A percentile compares a stretch with the other conserved stretches of the same genome.
phyloP scores from a whole-genome alignment of 1,284 basidiomycete species.

The Malassezia dermatis region DNA sequence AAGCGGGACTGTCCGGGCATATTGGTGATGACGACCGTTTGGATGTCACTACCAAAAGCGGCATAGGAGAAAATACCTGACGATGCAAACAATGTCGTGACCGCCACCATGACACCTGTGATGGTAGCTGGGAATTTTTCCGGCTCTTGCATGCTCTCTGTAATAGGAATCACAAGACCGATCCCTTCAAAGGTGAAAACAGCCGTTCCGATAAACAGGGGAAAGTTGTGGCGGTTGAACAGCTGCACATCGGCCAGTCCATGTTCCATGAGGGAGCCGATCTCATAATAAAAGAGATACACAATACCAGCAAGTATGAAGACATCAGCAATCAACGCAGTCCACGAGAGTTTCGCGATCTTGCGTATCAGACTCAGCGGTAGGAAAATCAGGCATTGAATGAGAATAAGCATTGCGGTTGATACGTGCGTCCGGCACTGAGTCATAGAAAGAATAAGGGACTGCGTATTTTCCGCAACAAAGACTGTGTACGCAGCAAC shows the following conservation, averaged over 20 bases:
- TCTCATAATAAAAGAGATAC: conserved; percentile 47
- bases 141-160: conserved; percentile 83
- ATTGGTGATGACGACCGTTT: conserved; percentile 92
- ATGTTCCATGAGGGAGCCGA: conserved; percentile 24
- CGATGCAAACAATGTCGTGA: conserved; percentile 70
- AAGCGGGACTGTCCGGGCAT: conserved; percentile 72
- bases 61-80: conserved; percentile 80
- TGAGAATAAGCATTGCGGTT: conserved; percentile 68
- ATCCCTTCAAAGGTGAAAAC: conserved; percentile 98
- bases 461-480: conserved; percentile 76
- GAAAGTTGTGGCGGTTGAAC: conserved; percentile 82
- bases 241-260: conserved; percentile 61
- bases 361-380: conserved; percentile 39
- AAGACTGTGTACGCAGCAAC: conserved; percentile 89
- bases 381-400: conserved; percentile 70
- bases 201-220: conserved; percentile 86
- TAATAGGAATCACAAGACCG: conserved; percentile 91
- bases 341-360: conserved; percentile 67
- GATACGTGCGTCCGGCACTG: conserved; percentile 64
- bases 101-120: conserved; percentile 77
- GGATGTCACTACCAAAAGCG: conserved; percentile 74
- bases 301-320: conserved; percentile 77
- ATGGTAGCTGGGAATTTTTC: conserved; percentile 79
- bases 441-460: conserved; percentile 72
- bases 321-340: conserved; percentile 82